Evolutionary conservation across 2,329 filamentous ascomycete species (phyloP).

Genomic region (Aspergillaceae sp.): DNA sequence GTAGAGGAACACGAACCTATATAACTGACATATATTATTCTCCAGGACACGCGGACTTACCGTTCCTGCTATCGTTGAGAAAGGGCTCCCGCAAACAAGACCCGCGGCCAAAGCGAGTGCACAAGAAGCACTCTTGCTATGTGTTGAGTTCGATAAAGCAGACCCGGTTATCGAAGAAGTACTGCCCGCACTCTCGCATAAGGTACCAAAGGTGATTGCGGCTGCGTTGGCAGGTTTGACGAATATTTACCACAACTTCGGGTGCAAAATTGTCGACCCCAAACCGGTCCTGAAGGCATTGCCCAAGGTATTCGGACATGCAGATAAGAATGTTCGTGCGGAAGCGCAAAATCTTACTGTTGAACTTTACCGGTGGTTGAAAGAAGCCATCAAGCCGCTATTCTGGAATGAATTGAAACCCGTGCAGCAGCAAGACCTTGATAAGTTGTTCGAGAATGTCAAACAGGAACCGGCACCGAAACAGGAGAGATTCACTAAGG

Average conservation of each 20-base stretch:
- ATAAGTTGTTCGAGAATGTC: slow-evolving; percentile 87
- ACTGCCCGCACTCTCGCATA: slow-evolving; percentile 71
- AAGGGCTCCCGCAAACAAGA: slow-evolving; percentile 78
- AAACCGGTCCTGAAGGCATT: slow-evolving; percentile 82
- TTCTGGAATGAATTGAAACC: slow-evolving; percentile 95
- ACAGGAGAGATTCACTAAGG: slow-evolving; percentile 78
- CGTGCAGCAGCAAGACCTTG: slow-evolving; percentile 87
- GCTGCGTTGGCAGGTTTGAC: slow-evolving; percentile 68
- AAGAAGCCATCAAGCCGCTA: slow-evolving; percentile 95
- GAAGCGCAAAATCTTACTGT: slow-evolving; percentile 87
- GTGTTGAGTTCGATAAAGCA: slow-evolving; percentile 80
- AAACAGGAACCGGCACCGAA: slow-evolving; percentile 81
- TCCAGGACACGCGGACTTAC: slow-evolving; percentile 63
- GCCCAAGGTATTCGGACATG: slow-evolving; percentile 87
- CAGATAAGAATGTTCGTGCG: slow-evolving; percentile 94
- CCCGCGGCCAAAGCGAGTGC: slow-evolving; percentile 82
- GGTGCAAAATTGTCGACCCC: slow-evolving; percentile 87
- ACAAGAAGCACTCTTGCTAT: slow-evolving; percentile 76
- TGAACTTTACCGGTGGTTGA: slow-evolving; percentile 92
- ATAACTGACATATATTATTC: slow-evolving; percentile 7
- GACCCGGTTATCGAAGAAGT: slow-evolving; percentile 85
- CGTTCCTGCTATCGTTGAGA: slow-evolving; percentile 75
- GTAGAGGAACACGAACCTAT: not conserved
- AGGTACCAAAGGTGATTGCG: slow-evolving; percentile 81
- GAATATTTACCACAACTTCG: slow-evolving; percentile 84